phyloP scores from a whole-genome alignment of 2,329 filamentous ascomycete species.

The Colletotrichum cereale region DNA sequence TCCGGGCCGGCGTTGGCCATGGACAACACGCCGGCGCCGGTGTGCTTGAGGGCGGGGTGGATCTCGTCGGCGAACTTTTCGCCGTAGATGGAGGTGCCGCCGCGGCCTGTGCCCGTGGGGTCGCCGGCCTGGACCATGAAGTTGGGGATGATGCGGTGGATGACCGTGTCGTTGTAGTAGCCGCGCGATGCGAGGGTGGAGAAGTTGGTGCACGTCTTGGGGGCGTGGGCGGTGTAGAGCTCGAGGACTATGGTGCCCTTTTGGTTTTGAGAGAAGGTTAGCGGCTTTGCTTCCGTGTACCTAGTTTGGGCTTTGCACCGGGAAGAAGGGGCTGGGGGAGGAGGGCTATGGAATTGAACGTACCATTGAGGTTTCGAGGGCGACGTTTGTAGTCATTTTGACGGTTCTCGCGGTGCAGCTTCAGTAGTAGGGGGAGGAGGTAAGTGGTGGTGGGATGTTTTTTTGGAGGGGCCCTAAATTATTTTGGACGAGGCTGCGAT shows the following conservation, averaged over 20 bases:
- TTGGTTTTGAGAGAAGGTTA: constrained; percentile 4
- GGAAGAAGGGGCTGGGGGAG: not conserved
- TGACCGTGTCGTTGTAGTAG: constrained; percentile 88
- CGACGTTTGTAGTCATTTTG: constrained; percentile 81
- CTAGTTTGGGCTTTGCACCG: not conserved
- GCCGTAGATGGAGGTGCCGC: constrained; percentile 90
- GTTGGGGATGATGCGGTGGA: constrained; percentile 94
- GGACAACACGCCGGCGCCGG: constrained; percentile 90
- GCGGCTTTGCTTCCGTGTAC: not conserved
- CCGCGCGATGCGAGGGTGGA: constrained; percentile 80
- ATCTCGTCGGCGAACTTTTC: constrained; percentile 97
- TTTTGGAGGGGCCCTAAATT: constrained; percentile 19
- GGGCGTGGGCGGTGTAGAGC: constrained; percentile 90
- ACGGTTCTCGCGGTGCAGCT: not conserved
- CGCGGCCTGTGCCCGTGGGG: constrained; percentile 91
- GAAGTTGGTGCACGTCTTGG: constrained; percentile 92
- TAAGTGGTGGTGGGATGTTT: not conserved
- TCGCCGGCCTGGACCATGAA: constrained; percentile 99
- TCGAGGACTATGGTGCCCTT: constrained; percentile 85
- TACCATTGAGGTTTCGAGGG: constrained; percentile 90
- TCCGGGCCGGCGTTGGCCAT: constrained; percentile 97
- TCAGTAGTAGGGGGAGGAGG: not conserved
- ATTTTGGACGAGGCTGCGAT: constrained; percentile 34
- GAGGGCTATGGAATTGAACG: constrained; percentile 25
- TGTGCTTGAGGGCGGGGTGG: constrained; percentile 82